Evolutionary conservation across 192 early-diverging fungal species (phyloP), one percentile per base, ranked within the genome.

Genomic region (Bifiguratus adelaidae): DNA sequence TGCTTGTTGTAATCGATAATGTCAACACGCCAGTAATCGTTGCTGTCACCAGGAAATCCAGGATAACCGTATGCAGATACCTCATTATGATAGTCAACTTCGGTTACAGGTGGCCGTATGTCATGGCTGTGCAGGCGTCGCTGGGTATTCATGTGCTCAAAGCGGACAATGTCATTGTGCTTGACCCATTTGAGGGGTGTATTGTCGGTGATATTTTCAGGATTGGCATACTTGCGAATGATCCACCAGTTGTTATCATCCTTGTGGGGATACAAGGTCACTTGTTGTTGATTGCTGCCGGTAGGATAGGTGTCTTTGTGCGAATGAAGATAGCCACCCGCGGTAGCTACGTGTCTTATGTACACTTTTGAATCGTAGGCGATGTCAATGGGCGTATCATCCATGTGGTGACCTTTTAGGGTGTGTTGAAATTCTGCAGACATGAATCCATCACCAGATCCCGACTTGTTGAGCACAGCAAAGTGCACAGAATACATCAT

Each of bases 391-490:
- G 63, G 60, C 7, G 60, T 68, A 44, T 70, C 67, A 33, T 58
- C 8, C 19, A 82, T 41, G 18, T 62, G 61, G 51, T 76, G 82
- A 13, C 92, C 95, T 6, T 60, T 53, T 2, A 97, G 69, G 22
- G 82, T 80, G 47, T 80, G 78, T 60, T 94, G 89, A 71, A 96
- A 95, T 48, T 77, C 76, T 23, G 85, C 75, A 55, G 80, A 82
- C 88, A 96, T 91, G 56, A 94, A 94, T 0, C 74, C 77, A 65
- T 95, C 90, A 22, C 95, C 95, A 18, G 86, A 82, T n/a, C 95
- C 95, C 38, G 71, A 71, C 41, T 75, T 68, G 25, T 61, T 64
- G 34, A 98, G 69, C 9, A 91, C 62, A 30, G 63, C 59, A 66
- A 98, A 98, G 64, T 98, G 95, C 35, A 98, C 69, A 50, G 79